A percentile compares a stretch with the other conserved stretches of the same genome.
These are phyloP conservation scores for Mucor mucedo DNA, from an alignment of 371 early-diverging fungal species.

Conservation along the genomic window DNA sequence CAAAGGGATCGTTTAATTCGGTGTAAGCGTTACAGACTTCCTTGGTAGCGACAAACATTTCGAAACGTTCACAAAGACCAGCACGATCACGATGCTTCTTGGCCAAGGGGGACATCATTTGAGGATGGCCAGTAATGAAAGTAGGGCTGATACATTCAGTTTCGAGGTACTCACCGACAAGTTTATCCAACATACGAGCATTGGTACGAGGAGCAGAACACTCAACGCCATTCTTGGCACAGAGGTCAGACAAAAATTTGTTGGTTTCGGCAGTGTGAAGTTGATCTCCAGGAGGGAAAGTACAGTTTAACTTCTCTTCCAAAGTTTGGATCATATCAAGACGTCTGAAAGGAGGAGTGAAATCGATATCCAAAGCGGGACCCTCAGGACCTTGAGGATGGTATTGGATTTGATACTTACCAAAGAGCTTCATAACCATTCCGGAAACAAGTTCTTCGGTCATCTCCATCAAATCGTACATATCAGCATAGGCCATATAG, in stretches of 20 bases:
- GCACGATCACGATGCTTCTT: slow-evolving; percentile 94
- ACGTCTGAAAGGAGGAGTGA: slow-evolving; percentile 97
- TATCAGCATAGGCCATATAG: slow-evolving; percentile 99
- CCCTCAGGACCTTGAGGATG: slow-evolving; percentile 91
- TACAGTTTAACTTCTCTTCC: slow-evolving; percentile 88
- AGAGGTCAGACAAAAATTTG: slow-evolving; percentile 90
- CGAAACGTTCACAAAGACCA: slow-evolving; percentile 99
- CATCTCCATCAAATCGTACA: slow-evolving; percentile 95
- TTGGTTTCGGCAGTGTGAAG: slow-evolving; percentile 84
- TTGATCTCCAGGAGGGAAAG: slow-evolving; percentile 88
- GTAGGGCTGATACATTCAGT: slow-evolving; percentile 95
- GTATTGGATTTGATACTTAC: slow-evolving; percentile 89
- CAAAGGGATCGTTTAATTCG: slow-evolving; percentile 98
- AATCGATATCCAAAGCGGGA: slow-evolving; percentile 87
- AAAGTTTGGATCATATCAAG: slow-evolving; percentile 95
- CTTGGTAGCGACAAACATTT: slow-evolving; percentile 99
- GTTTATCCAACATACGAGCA: slow-evolving; percentile 97
- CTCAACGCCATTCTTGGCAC: slow-evolving; percentile 91
- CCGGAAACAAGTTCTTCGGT: slow-evolving; percentile 93
- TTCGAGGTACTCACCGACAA: slow-evolving; percentile 98
- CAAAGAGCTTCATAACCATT: slow-evolving; percentile 92
- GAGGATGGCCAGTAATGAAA: slow-evolving; percentile 98
- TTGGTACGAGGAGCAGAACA: slow-evolving; percentile 96
- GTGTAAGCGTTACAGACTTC: slow-evolving; percentile 99
- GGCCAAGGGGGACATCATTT: slow-evolving; percentile 99